Conservation (phyloP, 2,329 filamentous ascomycete genomes). For the Claviceps digitariae region DNA sequence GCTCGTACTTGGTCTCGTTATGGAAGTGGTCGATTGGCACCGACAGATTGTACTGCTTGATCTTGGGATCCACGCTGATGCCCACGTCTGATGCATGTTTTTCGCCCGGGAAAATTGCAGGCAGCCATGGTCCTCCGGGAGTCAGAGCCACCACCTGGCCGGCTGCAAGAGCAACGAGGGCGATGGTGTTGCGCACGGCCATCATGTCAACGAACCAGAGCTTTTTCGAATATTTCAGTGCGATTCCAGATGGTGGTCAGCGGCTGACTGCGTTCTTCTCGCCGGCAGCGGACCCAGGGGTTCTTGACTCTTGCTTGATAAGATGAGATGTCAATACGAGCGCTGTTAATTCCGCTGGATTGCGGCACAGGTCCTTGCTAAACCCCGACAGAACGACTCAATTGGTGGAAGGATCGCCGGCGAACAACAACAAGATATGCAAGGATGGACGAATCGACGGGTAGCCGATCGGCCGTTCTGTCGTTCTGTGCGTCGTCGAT, state of each 20-base stretch:
- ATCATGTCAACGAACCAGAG: background rate
- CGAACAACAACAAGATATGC: no score
- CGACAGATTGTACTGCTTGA: conserved; percentile 19
- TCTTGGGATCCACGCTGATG: background rate
- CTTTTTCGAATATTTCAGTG: background rate
- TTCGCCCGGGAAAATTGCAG: background rate
- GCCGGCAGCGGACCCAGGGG: no score
- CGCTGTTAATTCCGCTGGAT: no score
- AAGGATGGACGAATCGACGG: no score
- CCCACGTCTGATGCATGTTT: background rate
- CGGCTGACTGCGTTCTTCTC: no score
- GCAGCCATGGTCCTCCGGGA: background rate
- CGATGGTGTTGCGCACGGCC: background rate
- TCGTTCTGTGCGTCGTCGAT: no score
- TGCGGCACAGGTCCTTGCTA: no score
- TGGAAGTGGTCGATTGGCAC: conserved; percentile 69
- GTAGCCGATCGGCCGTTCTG: no score
- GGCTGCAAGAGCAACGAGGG: background rate
- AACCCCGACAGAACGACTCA: no score
- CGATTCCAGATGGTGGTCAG: background rate
- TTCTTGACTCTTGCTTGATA: no score
- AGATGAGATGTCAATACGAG: no score
- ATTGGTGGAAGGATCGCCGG: no score
- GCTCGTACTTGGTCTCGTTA: conserved; percentile 64
- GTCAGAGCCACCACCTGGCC: background rate